phyloP scores from a whole-genome alignment of 169 alveolate genomes.

The Besnoitia besnoiti region DNA sequence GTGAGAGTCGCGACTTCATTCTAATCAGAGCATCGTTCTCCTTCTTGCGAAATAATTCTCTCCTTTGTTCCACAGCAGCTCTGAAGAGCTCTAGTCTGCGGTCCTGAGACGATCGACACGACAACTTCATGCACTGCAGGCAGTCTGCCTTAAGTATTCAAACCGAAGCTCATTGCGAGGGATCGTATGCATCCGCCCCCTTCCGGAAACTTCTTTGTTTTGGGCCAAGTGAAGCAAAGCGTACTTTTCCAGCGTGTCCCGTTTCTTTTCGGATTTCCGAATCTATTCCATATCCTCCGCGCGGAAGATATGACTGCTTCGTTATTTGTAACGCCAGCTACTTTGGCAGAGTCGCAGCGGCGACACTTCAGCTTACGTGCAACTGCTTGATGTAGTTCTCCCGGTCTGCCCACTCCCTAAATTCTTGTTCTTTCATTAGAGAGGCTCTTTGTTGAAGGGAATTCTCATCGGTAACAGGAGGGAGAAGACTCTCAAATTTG shows the following conservation, averaged over 20 bases:
- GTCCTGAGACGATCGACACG: not conserved
- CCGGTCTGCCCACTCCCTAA: slow-evolving; percentile 90
- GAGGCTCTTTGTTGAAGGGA: slow-evolving; percentile 83
- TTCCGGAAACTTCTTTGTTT: too few species aligned
- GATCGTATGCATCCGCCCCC: too few species aligned
- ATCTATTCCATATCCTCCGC: too few species aligned
- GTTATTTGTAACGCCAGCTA: too few species aligned
- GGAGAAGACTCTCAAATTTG: slow-evolving; percentile 87
- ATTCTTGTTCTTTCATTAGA: slow-evolving; percentile 89
- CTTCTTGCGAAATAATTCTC: not conserved
- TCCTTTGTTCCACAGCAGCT: not conserved
- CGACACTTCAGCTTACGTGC: slow-evolving; percentile 83
- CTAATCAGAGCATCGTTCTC: not conserved
- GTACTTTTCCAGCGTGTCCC: too few species aligned
- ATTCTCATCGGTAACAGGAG: slow-evolving; percentile 92
- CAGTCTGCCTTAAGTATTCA: too few species aligned
- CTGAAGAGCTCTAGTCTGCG: slow-evolving; percentile 16
- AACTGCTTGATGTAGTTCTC: slow-evolving; percentile 82
- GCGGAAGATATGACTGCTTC: too few species aligned
- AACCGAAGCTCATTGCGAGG: too few species aligned
- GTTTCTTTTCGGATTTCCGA: too few species aligned
- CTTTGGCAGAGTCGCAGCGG: too few species aligned
- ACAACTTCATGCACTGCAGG: not conserved
- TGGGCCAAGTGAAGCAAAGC: too few species aligned
- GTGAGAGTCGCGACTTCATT: not conserved